Percentiles rank a stretch among this genome's conserved stretches.
Evolutionary conservation across 2,329 filamentous ascomycete genomes (phyloP).

Genomic region (Ceratocystis papillata): DNA sequence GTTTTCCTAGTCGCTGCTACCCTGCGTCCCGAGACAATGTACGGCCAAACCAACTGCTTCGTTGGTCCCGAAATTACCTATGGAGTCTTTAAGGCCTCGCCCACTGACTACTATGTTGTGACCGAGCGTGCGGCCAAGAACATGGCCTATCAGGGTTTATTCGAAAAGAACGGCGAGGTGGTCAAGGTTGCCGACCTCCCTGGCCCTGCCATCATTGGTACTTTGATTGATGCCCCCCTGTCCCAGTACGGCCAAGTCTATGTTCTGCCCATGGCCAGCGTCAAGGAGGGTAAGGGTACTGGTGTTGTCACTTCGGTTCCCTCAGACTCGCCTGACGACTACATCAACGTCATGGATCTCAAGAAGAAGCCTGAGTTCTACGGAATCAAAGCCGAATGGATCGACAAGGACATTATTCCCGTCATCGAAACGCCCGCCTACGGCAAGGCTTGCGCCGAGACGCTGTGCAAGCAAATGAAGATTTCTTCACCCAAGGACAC

Average conservation of each 20-base stretch:
- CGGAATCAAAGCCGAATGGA: constrained; percentile 94
- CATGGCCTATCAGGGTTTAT: constrained; percentile 89
- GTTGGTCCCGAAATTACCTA: constrained; percentile 84
- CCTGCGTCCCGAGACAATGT: constrained; percentile 94
- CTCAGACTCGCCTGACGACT: constrained; percentile 89
- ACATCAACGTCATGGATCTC: constrained; percentile 75
- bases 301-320: constrained; percentile 94
- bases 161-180: constrained; percentile 63
- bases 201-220: constrained; percentile 74
- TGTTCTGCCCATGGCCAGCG: constrained; percentile 89
- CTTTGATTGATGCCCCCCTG: constrained; percentile 79
- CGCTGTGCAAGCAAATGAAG: constrained; percentile 83
- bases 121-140: constrained; percentile 82
- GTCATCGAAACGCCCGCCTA: constrained; percentile 84
- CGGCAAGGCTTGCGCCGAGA: constrained; percentile 71
- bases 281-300: constrained; percentile 87
- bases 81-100: constrained; percentile 69
- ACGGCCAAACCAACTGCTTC: constrained; percentile 93
- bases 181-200: constrained; percentile 63
- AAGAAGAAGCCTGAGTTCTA: constrained; percentile 95
- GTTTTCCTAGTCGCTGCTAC: constrained; percentile 89
- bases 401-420: constrained; percentile 75
- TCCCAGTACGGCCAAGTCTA: constrained; percentile 75
- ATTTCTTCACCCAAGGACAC: constrained; percentile 93
- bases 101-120: constrained; percentile 72